These are phyloP conservation scores for Hyparrhenia diplandra DNA, from an alignment of 176 grass and related monocot species.

Conservation along the genomic window DNA sequence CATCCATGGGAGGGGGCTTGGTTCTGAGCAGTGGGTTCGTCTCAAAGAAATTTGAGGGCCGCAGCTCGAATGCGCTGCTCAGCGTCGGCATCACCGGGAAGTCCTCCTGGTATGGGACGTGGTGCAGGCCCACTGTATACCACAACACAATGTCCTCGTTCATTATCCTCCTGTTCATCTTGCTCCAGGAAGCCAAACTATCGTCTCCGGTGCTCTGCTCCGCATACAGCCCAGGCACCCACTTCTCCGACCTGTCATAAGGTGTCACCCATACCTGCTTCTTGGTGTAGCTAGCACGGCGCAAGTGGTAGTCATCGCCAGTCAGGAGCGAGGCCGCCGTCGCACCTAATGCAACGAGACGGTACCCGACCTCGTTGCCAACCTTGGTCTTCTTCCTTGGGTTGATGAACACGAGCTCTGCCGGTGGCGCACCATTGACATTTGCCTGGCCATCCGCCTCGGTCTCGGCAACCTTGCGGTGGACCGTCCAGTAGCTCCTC, in stretches of 20 bases:
- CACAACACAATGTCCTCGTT: slow-evolving; percentile 54
- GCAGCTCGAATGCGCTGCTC: background rate
- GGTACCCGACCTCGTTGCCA: slow-evolving; percentile 63
- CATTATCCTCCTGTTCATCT: slow-evolving; percentile 30
- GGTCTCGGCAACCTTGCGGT: slow-evolving; percentile 39
- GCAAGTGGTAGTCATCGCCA: slow-evolving; percentile 63
- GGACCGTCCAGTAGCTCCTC: slow-evolving; percentile 78
- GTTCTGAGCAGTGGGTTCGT: slow-evolving; percentile 46
- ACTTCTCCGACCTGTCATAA: slow-evolving; percentile 29
- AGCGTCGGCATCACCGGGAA: background rate
- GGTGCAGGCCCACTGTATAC: slow-evolving; percentile 53
- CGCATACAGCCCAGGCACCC: background rate
- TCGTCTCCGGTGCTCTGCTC: background rate
- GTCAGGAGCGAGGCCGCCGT: slow-evolving; percentile 41
- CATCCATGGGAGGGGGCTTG: background rate
- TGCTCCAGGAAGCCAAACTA: background rate
- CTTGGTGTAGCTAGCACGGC: slow-evolving; percentile 47
- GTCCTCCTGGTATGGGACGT: slow-evolving; percentile 51
- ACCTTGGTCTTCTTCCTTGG: slow-evolving; percentile 39
- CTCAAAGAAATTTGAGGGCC: slow-evolving; percentile 76
- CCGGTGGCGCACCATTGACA: background rate
- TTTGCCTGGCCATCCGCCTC: slow-evolving; percentile 47
- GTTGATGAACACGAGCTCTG: slow-evolving; percentile 51
- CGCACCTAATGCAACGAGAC: slow-evolving; percentile 24
- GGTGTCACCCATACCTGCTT: slow-evolving; percentile 72